A percentile compares a stretch with the other conserved stretches of the same genome.
These are phyloP conservation scores for Emmonsia crescens DNA, from an alignment of 2,329 filamentous ascomycete genomes.

Conservation along the genomic window DNA sequence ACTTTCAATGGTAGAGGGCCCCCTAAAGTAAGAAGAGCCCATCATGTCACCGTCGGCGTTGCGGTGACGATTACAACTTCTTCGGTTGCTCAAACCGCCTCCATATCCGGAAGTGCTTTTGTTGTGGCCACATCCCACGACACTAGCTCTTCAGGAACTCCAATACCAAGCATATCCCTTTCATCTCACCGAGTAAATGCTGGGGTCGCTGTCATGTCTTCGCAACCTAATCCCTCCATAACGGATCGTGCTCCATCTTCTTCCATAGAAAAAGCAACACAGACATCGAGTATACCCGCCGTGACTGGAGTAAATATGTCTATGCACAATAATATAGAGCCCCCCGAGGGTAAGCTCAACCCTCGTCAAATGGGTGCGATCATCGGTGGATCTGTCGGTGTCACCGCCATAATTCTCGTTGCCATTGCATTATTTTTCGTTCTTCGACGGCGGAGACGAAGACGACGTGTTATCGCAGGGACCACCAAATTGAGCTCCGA, in stretches of 20 bases:
- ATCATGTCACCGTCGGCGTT: constrained; percentile 5
- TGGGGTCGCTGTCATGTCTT: not conserved
- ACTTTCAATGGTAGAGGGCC: constrained; percentile 18
- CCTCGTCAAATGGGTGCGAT: constrained; percentile 14
- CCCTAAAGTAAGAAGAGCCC: constrained; percentile 15
- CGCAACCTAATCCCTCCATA: not conserved
- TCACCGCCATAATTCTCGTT: constrained; percentile 16
- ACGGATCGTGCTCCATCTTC: not conserved
- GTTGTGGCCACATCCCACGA: not conserved
- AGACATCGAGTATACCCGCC: not conserved
- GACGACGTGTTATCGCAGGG: not conserved
- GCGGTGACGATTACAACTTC: not conserved
- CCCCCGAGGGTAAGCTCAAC: constrained; percentile 8
- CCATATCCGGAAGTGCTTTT: not conserved
- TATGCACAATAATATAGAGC: not conserved
- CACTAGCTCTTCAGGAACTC: not conserved
- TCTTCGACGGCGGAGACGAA: constrained; percentile 17
- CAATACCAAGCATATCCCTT: not conserved
- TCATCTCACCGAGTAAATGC: not conserved
- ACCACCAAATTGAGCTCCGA: not conserved
- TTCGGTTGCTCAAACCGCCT: not conserved
- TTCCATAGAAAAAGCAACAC: not conserved
- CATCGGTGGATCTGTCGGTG: constrained; percentile 22
- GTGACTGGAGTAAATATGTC: not conserved
- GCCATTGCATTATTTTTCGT: constrained; percentile 18